Conservation (phyloP, 169 alveolate species). For the Toxoplasma gondii region DNA sequence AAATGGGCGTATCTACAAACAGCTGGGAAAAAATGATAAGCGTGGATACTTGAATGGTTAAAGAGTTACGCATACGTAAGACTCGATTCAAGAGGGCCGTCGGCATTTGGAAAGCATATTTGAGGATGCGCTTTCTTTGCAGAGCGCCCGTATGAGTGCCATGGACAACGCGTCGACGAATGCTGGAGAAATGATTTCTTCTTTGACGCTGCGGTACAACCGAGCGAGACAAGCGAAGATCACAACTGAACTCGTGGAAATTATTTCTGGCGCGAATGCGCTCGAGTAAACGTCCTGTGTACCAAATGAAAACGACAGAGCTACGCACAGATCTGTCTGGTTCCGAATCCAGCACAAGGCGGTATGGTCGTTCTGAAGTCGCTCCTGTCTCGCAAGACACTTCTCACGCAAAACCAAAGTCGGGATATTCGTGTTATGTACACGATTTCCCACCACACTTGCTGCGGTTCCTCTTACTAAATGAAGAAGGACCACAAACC, state of each 20-base stretch:
- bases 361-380: too few species aligned
- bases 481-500: too few species aligned
- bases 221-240: slow-evolving; percentile 90
- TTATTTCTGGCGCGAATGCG: slow-evolving; percentile 95
- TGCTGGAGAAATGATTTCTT: slow-evolving; percentile 86
- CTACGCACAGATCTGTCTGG: background rate
- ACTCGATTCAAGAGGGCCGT: too few species aligned
- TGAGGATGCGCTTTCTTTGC: background rate
- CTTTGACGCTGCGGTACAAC: slow-evolving; percentile 82
- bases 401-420: too few species aligned
- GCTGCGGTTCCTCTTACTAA: background rate
- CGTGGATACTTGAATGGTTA: too few species aligned
- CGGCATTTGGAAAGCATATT: too few species aligned
- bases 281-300: slow-evolving; percentile 62
- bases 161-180: slow-evolving; percentile 90
- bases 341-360: background rate
- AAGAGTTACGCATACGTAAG: too few species aligned
- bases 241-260: slow-evolving; percentile 93
- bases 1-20: too few species aligned
- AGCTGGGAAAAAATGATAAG: too few species aligned
- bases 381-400: too few species aligned
- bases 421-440: background rate
- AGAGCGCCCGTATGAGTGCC: slow-evolving; percentile 90
- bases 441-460: background rate
- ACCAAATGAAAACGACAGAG: background rate